These are phyloP conservation scores for Raffaelea deltoideospora DNA, from an alignment of 2,329 filamentous ascomycete species.

Conservation along the genomic window DNA sequence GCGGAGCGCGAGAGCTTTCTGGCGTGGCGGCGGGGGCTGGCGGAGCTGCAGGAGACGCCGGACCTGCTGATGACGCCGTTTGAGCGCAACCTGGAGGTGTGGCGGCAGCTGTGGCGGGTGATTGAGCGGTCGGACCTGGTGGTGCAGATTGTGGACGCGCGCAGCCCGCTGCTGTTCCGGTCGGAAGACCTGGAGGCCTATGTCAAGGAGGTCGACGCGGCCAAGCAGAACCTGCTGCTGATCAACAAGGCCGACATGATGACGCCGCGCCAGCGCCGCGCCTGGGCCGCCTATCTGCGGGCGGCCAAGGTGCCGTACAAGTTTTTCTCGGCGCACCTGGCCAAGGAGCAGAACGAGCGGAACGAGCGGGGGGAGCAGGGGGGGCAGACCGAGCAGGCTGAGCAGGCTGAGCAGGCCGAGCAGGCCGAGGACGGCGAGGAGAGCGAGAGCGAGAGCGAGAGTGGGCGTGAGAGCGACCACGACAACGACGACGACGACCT, in stretches of 20 bases:
- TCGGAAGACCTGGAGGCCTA: slow-evolving; percentile 88
- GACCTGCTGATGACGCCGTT: slow-evolving; percentile 96
- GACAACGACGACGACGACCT: slow-evolving; percentile 36
- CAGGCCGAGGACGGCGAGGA: not conserved
- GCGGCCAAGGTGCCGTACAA: slow-evolving; percentile 72
- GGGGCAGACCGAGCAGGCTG: not conserved
- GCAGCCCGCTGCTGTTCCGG: slow-evolving; percentile 86
- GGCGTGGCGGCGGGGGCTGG: slow-evolving; percentile 77
- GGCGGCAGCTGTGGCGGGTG: slow-evolving; percentile 94
- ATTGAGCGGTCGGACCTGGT: slow-evolving; percentile 92
- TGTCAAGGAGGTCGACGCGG: slow-evolving; percentile 78
- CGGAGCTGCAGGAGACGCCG: slow-evolving; percentile 84
- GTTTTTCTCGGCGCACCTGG: slow-evolving; percentile 90
- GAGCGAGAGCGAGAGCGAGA: slow-evolving; percentile 9
- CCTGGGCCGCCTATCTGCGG: slow-evolving; percentile 80
- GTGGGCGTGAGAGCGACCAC: no score
- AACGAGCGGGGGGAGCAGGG: slow-evolving; percentile 26
- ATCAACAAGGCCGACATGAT: slow-evolving; percentile 99
- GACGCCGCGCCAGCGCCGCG: slow-evolving; percentile 65
- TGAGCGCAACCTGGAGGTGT: slow-evolving; percentile 92
- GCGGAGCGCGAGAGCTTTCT: slow-evolving; percentile 69
- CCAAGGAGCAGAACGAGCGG: slow-evolving; percentile 76
- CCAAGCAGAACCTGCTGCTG: slow-evolving; percentile 79
- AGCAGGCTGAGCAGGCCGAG: not conserved
- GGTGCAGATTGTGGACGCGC: slow-evolving; percentile 95